These are phyloP conservation scores for Ceratocystis destructans DNA, from an alignment of 2,329 filamentous ascomycete species.

Conservation along the genomic window DNA sequence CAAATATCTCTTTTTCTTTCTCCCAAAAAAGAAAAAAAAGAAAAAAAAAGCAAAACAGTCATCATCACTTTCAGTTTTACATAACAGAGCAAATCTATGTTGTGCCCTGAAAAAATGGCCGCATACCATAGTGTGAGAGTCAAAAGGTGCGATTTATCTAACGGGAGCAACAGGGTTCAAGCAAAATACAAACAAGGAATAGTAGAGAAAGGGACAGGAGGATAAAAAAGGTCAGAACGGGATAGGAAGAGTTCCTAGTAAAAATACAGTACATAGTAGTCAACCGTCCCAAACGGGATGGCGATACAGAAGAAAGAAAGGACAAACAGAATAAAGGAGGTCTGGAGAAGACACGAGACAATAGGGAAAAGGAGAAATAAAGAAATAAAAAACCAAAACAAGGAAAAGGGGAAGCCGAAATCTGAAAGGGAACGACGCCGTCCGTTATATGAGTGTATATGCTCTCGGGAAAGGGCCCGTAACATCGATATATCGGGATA, in stretches of 20 bases:
- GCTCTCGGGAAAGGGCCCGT: neutral
- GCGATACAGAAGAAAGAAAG: neutral
- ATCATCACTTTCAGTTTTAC: neutral
- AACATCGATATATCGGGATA: slow-evolving; percentile 1
- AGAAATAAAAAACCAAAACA: neutral
- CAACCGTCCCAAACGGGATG: neutral
- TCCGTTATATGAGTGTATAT: neutral
- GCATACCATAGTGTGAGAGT: neutral
- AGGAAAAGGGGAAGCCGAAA: neutral
- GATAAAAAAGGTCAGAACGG: no score
- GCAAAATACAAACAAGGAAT: neutral
- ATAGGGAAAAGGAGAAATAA: neutral
- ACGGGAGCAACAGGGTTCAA: neutral
- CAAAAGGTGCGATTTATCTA: neutral
- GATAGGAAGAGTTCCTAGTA: neutral
- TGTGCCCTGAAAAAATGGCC: neutral
- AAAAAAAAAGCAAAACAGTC: neutral
- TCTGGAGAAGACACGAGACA: neutral
- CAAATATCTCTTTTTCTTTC: neutral
- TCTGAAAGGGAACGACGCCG: neutral
- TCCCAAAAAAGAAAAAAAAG: neutral
- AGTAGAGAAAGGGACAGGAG: neutral
- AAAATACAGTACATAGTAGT: neutral
- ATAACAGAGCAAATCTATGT: neutral
- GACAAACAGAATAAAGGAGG: neutral